Percentiles rank a stretch among this genome's conserved stretches.
phyloP scores from a whole-genome alignment of 164 flowering plant species.

The Umbilicus rupestris region DNA sequence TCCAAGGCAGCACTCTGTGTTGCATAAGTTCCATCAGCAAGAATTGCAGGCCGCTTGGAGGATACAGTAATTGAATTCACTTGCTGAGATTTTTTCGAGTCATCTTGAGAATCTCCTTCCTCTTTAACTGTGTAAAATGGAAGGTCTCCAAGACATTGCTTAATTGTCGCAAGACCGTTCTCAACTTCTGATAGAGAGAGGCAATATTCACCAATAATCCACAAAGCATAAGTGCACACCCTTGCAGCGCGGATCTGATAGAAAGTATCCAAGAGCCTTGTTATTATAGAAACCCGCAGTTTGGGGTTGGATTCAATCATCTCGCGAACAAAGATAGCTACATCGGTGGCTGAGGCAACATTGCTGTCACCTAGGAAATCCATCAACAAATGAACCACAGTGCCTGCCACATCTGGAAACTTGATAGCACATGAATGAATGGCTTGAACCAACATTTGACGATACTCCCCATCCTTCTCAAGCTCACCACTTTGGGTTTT shows the following conservation, averaged over 20 bases:
- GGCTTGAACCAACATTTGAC: slow-evolving; percentile 95
- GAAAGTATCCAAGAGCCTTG: slow-evolving; percentile 82
- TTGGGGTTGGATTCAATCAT: slow-evolving; percentile 87
- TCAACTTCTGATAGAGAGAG: slow-evolving; percentile 93
- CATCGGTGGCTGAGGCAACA: slow-evolving; percentile 88
- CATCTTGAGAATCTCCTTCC: slow-evolving; percentile 51
- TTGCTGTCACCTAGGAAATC: slow-evolving; percentile 92
- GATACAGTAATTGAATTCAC: slow-evolving; percentile 59
- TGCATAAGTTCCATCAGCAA: slow-evolving; percentile 98
- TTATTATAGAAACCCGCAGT: slow-evolving; percentile 77
- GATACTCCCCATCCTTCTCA: slow-evolving; percentile 91
- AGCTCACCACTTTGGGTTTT: slow-evolving; percentile 84
- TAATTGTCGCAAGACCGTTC: slow-evolving; percentile 68
- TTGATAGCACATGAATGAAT: slow-evolving; percentile 89
- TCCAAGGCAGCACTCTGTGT: slow-evolving; percentile 95
- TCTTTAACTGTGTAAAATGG: slow-evolving; percentile 63
- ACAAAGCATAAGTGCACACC: slow-evolving; percentile 89
- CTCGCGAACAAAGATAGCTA: slow-evolving; percentile 79
- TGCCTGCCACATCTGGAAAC: slow-evolving; percentile 94
- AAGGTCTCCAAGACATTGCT: slow-evolving; percentile 91
- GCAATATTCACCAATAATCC: slow-evolving; percentile 91
- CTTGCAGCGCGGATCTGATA: slow-evolving; percentile 86
- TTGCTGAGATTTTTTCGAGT: slow-evolving; percentile 53
- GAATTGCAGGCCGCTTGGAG: slow-evolving; percentile 80
- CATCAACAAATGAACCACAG: slow-evolving; percentile 93